phyloP scores from a whole-genome alignment of 1,139 yeast genomes.

The Scheffersomyces lignicola region DNA sequence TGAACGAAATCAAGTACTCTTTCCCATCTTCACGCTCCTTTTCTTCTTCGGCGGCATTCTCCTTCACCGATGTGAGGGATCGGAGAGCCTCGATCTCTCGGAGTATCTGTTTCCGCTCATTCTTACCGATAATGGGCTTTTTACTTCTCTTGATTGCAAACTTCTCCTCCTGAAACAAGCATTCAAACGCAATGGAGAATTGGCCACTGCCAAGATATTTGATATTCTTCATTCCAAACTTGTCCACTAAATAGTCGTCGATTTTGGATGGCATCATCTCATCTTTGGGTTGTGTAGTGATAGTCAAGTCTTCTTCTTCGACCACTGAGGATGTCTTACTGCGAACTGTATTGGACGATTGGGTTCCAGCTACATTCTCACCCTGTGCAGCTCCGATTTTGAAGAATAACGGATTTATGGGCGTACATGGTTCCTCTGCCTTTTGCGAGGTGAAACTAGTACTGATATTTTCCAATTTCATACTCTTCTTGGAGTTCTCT shows the following conservation, averaged over 20 bases:
- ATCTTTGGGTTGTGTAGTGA: slow-evolving; percentile 5
- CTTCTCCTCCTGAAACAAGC: slow-evolving; percentile 60
- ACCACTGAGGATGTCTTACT: not conserved
- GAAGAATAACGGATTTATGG: slow-evolving; percentile 18
- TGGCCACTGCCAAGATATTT: slow-evolving; percentile 80
- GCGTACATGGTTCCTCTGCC: slow-evolving; percentile 30
- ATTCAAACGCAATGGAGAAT: slow-evolving; percentile 83
- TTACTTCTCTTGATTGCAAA: slow-evolving; percentile 89
- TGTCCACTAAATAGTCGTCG: slow-evolving; percentile 62
- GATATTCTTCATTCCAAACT: slow-evolving; percentile 67
- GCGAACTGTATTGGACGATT: no score
- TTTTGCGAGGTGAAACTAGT: not conserved
- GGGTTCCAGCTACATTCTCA: slow-evolving; percentile 7
- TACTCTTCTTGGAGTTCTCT: not conserved
- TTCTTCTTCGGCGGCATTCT: slow-evolving; percentile 32
- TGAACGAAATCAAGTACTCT: slow-evolving; percentile 74
- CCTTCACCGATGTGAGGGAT: slow-evolving; percentile 41
- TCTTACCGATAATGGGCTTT: slow-evolving; percentile 44
- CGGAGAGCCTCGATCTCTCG: slow-evolving; percentile 48
- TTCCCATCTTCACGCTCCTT: slow-evolving; percentile 71
- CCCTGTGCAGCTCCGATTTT: slow-evolving; percentile 5
- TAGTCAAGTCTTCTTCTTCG: slow-evolving; percentile 1
- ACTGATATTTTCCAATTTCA: not conserved
- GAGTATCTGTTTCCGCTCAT: slow-evolving; percentile 35
- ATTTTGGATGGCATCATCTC: slow-evolving; percentile 19